These are phyloP conservation scores for Chytriomyces sp. DNA, from an alignment of 192 early-diverging fungal genomes.

Conservation along the genomic window DNA sequence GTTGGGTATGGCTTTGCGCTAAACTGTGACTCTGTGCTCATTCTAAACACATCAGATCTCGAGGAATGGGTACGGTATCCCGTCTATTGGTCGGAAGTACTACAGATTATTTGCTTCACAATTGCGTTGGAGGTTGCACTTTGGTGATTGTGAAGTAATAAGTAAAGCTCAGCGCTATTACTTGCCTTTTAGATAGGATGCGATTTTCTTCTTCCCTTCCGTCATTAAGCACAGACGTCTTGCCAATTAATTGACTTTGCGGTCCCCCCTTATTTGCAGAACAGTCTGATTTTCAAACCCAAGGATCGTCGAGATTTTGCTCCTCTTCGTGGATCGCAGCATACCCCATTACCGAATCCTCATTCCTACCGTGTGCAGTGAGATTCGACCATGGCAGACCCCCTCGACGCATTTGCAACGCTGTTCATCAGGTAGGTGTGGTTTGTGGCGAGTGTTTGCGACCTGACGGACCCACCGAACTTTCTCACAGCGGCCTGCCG, in stretches of 20 bases:
- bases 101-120: background rate
- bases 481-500: slow-evolving; percentile 38
- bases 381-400: slow-evolving; percentile 32
- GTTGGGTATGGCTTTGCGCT: background rate
- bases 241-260: no score
- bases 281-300: no score
- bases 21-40: background rate
- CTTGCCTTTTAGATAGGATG: no score
- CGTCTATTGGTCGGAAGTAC: background rate
- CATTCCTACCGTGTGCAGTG: no score
- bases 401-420: slow-evolving; percentile 48
- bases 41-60: background rate
- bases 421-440: slow-evolving; percentile 43
- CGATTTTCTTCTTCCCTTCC: no score
- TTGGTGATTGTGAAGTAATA: no score
- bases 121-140: background rate
- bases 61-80: background rate
- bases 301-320: no score
- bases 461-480: background rate
- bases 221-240: no score
- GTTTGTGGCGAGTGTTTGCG: slow-evolving; percentile 15
- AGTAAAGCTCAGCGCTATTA: no score
- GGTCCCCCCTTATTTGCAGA: no score
- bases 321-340: no score
- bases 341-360: no score